Percentiles rank a stretch among this genome's conserved stretches.
These are phyloP conservation scores for Physcomitrellopsis africana DNA, from an alignment of 225 moss, liverwort and hornwort genomes.

Conservation along the genomic window DNA sequence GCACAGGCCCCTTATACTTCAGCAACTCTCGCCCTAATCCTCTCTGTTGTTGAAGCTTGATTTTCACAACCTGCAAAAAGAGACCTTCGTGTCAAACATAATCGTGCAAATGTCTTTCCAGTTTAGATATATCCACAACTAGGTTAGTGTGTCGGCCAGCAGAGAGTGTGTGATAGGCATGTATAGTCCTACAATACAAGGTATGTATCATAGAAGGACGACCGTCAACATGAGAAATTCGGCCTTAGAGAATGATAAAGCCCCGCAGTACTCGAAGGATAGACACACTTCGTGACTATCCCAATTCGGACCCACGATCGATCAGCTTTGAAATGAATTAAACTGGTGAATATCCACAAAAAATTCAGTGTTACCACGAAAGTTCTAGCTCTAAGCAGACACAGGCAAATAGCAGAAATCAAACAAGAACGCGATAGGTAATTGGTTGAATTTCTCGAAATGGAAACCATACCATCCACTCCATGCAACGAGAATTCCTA, in stretches of 20 bases:
- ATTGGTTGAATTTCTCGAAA: neutral
- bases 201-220: neutral
- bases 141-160: neutral
- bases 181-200: neutral
- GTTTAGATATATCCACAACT: neutral
- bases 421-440: neutral
- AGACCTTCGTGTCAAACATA: neutral
- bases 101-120: neutral
- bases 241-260: neutral
- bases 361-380: neutral
- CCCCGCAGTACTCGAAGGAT: neutral
- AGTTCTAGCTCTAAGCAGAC: neutral
- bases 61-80: slow-evolving; percentile 80
- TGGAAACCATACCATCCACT: neutral
- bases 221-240: neutral
- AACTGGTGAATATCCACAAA: neutral
- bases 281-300: neutral
- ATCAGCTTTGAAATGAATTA: neutral
- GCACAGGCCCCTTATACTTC: slow-evolving; percentile 82
- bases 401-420: neutral
- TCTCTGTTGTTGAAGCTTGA: slow-evolving; percentile 88
- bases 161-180: neutral
- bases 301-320: slow-evolving; percentile 16
- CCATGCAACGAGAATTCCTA: slow-evolving; percentile 3
- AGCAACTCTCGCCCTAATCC: slow-evolving; percentile 74